Conservation (phyloP, 495 filamentous ascomycete species). For the Hypoxylon fragiforme region DNA sequence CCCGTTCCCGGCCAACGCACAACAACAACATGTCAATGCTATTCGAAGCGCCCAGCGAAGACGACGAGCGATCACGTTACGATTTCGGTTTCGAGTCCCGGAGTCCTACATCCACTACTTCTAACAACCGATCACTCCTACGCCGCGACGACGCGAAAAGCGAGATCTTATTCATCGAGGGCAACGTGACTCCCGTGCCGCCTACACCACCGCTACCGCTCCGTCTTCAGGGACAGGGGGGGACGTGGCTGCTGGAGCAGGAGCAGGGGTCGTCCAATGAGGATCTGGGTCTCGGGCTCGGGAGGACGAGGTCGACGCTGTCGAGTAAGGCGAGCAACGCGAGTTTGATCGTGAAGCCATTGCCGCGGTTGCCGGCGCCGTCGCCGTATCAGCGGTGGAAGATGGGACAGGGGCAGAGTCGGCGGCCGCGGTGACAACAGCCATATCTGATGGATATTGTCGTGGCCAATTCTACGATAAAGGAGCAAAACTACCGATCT, state of each 20-base stretch:
- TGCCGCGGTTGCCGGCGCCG: conserved; percentile 14
- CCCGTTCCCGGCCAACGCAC: conserved; percentile 26
- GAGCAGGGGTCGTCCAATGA: conserved; percentile 28
- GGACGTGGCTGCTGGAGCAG: conserved; percentile 32
- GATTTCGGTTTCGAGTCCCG: too few relatives aligned
- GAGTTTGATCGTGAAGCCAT: conserved; percentile 7
- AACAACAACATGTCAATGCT: conserved; percentile 28
- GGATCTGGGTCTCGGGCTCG: conserved; percentile 26
- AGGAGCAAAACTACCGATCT: too few relatives aligned
- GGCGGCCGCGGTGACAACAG: too few relatives aligned
- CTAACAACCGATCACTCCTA: too few relatives aligned
- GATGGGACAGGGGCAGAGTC: too few relatives aligned
- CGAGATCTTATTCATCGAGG: conserved; percentile 34
- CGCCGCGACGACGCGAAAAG: conserved; percentile 23
- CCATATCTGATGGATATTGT: too few relatives aligned
- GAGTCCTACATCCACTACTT: too few relatives aligned
- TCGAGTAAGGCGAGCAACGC: conserved; percentile 3
- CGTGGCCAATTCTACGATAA: too few relatives aligned
- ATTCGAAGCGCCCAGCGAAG: conserved; percentile 28
- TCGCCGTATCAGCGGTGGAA: conserved; percentile 2
- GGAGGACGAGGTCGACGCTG: not conserved
- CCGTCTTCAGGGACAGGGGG: conserved; percentile 2
- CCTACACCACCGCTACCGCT: not conserved
- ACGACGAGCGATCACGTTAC: conserved; percentile 18
- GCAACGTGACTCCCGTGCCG: conserved; percentile 8